Conservation (phyloP, 352 stramenopile species). For the Phytophthora foliorum region DNA sequence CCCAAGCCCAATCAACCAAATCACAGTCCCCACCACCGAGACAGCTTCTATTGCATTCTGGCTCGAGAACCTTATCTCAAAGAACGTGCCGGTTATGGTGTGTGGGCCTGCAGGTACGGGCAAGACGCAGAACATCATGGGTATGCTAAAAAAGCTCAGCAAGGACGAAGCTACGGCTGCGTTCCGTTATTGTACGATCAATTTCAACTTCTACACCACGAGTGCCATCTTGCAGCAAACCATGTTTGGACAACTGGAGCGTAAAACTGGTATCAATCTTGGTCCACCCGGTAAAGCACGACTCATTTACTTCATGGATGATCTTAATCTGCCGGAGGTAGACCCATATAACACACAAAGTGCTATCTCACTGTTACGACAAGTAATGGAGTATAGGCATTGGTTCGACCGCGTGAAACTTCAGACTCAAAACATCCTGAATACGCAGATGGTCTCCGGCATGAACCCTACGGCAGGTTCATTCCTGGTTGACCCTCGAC, state of each 20-base stretch:
- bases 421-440: constrained; percentile 94
- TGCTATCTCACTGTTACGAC: constrained; percentile 94
- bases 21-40: constrained; percentile 95
- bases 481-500: constrained; percentile 94
- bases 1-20: constrained; percentile 89
- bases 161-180: constrained; percentile 84
- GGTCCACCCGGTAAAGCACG: constrained; percentile 94
- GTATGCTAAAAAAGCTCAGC: constrained; percentile 95
- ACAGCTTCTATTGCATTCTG: constrained; percentile 96
- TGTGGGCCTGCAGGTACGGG: constrained; percentile 94
- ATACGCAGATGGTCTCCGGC: constrained; percentile 95
- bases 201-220: constrained; percentile 99
- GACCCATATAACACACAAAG: constrained; percentile 97
- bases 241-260: constrained; percentile 95
- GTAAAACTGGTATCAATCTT: constrained; percentile 95
- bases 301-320: constrained; percentile 98
- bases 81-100: constrained; percentile 94
- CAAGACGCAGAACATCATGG: constrained; percentile 96
- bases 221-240: constrained; percentile 93
- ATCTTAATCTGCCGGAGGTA: constrained; percentile 96
- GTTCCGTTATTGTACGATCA: constrained; percentile 94
- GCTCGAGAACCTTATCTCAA: constrained; percentile 95
- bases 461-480: constrained; percentile 97
- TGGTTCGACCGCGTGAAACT: constrained; percentile 95
- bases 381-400: constrained; percentile 97